Percentiles rank a stretch among this genome's conserved stretches.
Evolutionary conservation across 176 grass and related monocot genomes (phyloP).

Genomic region (Areca catechu): DNA sequence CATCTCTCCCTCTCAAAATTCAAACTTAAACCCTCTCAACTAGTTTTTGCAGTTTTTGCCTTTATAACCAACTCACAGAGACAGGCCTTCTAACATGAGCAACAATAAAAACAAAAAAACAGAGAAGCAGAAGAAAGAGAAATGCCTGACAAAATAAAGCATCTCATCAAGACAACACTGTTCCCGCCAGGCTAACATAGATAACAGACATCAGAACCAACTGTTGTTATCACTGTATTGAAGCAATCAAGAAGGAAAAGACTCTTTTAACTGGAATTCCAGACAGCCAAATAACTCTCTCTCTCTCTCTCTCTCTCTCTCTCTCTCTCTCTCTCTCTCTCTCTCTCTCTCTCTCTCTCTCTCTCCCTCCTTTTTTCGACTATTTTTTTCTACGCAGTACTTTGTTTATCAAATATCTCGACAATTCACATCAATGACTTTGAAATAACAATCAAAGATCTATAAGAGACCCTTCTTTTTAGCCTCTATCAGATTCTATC

Average conservation of each 20-base stretch:
- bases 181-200: neutral
- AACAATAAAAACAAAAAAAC: no score
- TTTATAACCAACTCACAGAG: neutral
- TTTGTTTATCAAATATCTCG: no score
- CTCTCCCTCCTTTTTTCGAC: neutral
- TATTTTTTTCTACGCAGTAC: neutral
- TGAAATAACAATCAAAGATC: no score
- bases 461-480: no score
- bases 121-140: neutral
- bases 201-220: slow-evolving; percentile 10
- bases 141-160: neutral
- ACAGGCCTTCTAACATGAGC: neutral
- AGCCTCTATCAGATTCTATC: no score
- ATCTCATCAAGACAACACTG: neutral
- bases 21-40: neutral
- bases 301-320: neutral
- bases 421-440: no score
- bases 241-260: neutral
- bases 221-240: slow-evolving; percentile 6
- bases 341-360: neutral
- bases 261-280: slow-evolving; percentile 20
- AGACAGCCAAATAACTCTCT: neutral
- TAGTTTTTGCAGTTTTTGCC: neutral
- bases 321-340: neutral
- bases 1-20: slow-evolving; percentile 12